Evolutionary conservation across 306 rosid species (phyloP), one percentile per base, ranked within the genome.

Genomic region (Albizia julibrissin): DNA sequence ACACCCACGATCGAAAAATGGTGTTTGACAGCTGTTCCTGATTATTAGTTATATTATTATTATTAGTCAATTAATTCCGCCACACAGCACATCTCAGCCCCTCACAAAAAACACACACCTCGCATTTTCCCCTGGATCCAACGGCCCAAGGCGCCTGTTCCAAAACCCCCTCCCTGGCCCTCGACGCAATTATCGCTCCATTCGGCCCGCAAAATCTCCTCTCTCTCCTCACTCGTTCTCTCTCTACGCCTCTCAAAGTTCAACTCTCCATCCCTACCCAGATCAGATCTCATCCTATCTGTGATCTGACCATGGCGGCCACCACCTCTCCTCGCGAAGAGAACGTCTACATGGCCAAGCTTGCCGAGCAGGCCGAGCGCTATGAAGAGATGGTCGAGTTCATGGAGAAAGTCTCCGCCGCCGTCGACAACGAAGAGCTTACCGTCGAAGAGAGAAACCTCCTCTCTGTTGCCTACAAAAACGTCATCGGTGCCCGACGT

Each of bases 341-440:
- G 88, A 85, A 82, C 84, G 99, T 95, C 18, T 95, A 95, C 96
- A 88, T 95, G 92, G 99, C 99, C 14, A 95, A 95, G 90, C 99
- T 95, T 1, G 98, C 99, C 13, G 98, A 95, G 92, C 99, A 95
- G 43, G 99, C 99, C 46, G 99, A 95, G 91, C 99, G 99, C 68
- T 95, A 95, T 80, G 99, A 95, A 74, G 99, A 95, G 88, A 95
- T 95, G 99, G 99, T 95, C 24, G 98, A 95, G 86, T 95, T 93
- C 88, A 94, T 95, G 94, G 99, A 95, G 89, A 95, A 95, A 81
- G 97, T 95, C 77, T 87, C 99, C 12, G 90, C 92, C 82, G 56
- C 89, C 81, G 85, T 73, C 2, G 99, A 93, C 24, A 85, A 62
- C 85, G 99, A 93, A 43, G 99, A 95, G 27, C 97, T 95, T 61